These are phyloP conservation scores for Sphaerostilbella broomeana DNA, from an alignment of 2,329 filamentous ascomycete genomes.

Conservation along the genomic window DNA sequence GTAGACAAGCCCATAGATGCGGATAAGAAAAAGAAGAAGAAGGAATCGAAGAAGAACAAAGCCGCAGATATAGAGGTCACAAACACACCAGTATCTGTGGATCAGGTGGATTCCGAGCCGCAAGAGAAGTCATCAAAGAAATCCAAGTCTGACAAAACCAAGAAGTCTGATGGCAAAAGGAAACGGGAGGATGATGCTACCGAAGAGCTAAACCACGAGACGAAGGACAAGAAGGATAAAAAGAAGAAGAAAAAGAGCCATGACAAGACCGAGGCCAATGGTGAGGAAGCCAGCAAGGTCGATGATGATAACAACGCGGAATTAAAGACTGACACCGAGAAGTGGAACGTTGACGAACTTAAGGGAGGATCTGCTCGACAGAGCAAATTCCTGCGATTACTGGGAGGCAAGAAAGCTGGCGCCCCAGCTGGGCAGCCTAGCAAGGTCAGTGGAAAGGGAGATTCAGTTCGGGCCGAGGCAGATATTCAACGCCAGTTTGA, in stretches of 20 bases:
- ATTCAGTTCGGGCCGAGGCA: constrained; percentile 38
- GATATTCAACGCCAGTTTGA: constrained; percentile 54
- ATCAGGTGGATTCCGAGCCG: too few relatives aligned
- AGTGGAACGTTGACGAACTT: constrained; percentile 48
- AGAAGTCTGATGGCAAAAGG: constrained; percentile 13
- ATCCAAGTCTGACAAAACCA: constrained; percentile 7
- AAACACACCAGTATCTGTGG: too few relatives aligned
- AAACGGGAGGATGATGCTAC: constrained; percentile 13
- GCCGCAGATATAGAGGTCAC: background rate
- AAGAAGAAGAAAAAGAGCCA: constrained; percentile 21
- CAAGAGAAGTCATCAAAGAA: constrained; percentile 2
- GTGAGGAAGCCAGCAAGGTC: constrained; percentile 20
- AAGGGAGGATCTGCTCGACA: constrained; percentile 46
- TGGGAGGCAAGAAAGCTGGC: constrained; percentile 45
- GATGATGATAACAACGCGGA: constrained; percentile 18
- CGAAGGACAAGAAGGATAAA: constrained; percentile 17
- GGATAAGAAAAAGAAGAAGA: constrained; percentile 7
- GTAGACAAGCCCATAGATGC: constrained; percentile 1
- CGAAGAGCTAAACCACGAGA: constrained; percentile 15
- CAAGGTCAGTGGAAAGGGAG: constrained; percentile 23
- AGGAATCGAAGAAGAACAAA: constrained; percentile 8
- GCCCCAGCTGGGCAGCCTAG: constrained; percentile 18
- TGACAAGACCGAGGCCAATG: constrained; percentile 19
- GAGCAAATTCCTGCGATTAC: constrained; percentile 50
- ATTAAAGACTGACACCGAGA: constrained; percentile 27